Percentiles rank a stretch among this genome's conserved stretches.
These are phyloP conservation scores for Fomitopsis schrenkii DNA, from an alignment of 1,284 basidiomycete genomes.

Conservation along the genomic window DNA sequence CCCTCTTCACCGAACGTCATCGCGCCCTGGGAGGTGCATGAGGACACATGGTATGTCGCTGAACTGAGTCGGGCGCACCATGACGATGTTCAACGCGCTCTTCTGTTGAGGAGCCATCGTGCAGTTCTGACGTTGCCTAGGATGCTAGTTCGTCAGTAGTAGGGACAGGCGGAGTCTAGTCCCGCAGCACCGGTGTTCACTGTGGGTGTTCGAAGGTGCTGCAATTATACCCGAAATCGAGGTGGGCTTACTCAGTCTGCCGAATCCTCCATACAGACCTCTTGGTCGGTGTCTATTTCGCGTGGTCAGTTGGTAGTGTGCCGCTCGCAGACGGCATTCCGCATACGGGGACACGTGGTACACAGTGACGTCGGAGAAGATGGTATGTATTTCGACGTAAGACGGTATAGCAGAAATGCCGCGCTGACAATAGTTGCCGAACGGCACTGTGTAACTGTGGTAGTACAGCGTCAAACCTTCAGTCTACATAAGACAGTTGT, in stretches of 20 bases:
- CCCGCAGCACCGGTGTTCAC: neutral
- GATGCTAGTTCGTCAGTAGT: neutral
- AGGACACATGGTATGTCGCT: neutral
- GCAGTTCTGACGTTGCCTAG: neutral
- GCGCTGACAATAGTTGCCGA: too few relatives aligned
- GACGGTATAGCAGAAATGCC: too few relatives aligned
- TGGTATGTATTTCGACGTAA: too few relatives aligned
- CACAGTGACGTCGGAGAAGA: neutral
- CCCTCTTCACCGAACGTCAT: slow-evolving; percentile 29
- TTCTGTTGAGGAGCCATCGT: slow-evolving; percentile 23
- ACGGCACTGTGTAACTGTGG: too few relatives aligned
- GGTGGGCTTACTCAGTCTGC: neutral
- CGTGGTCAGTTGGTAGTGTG: too few relatives aligned
- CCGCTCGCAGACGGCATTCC: neutral
- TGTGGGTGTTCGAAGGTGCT: neutral
- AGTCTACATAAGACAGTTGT: too few relatives aligned
- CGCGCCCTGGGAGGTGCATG: slow-evolving; percentile 20
- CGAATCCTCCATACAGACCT: neutral
- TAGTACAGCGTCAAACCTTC: too few relatives aligned
- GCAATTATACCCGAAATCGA: neutral
- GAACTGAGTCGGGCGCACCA: slow-evolving; percentile 24
- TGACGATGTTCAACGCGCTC: slow-evolving; percentile 38
- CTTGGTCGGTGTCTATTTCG: neutral
- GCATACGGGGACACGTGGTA: neutral
- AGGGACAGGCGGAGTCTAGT: neutral